These are phyloP conservation scores for Pseudomassariella vexata DNA, from an alignment of 2,329 filamentous ascomycete species.

Conservation along the genomic window DNA sequence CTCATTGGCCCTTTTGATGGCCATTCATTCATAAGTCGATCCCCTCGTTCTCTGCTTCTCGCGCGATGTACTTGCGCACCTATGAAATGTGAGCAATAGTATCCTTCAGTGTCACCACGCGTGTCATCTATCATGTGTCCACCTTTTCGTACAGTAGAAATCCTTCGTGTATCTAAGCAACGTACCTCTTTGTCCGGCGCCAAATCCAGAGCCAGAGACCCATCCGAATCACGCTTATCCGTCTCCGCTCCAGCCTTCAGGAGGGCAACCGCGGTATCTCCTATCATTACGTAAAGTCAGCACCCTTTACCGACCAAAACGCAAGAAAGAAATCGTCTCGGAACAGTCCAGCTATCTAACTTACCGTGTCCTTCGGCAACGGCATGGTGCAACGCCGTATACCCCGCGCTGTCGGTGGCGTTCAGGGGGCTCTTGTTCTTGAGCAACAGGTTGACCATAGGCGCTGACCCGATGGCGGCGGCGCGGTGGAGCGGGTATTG, in stretches of 20 bases:
- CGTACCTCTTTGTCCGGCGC: constrained; percentile 79
- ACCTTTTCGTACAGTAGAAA: constrained; percentile 3
- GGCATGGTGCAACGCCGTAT: constrained; percentile 86
- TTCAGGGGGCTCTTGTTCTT: constrained; percentile 76
- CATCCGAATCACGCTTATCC: constrained; percentile 69
- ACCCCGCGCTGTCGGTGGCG: constrained; percentile 73
- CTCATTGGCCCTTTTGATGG: not conserved
- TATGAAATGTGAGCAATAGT: constrained; percentile 30
- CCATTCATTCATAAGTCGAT: constrained; percentile 47
- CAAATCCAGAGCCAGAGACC: constrained; percentile 68
- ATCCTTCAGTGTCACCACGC: no score
- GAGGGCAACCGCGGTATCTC: constrained; percentile 76
- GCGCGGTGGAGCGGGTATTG: constrained; percentile 89
- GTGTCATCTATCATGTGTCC: no score
- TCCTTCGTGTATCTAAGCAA: constrained; percentile 9
- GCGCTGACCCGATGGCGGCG: constrained; percentile 82
- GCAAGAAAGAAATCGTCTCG: no score
- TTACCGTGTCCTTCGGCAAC: constrained; percentile 67
- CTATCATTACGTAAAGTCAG: constrained; percentile 28
- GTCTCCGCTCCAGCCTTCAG: constrained; percentile 80
- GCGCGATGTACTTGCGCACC: constrained; percentile 71
- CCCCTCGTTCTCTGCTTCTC: constrained; percentile 77
- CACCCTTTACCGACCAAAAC: no score
- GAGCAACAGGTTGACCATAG: constrained; percentile 76
- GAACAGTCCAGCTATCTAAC: constrained; percentile 10